Evolutionary conservation across 108 stramenopile genomes (phyloP), one percentile per base, ranked within the genome.

Genomic region (Skeletonema marinoi): DNA sequence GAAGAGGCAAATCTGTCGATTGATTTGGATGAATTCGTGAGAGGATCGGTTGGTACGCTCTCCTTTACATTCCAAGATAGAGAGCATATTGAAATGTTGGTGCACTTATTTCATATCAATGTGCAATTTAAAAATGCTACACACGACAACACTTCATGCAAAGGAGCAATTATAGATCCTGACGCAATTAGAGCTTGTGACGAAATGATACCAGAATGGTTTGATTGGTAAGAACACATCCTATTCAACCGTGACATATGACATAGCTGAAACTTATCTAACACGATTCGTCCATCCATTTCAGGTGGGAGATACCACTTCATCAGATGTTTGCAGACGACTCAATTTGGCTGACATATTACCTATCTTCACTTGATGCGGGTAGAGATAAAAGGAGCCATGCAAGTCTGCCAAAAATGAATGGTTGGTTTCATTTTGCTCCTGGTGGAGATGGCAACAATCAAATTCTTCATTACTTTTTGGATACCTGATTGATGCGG

Each of bases 381-480:
- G 8, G 16, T 10, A 46, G 19, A 68, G 38, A 6, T 9, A 14
- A 14, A 32, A 48, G 48, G 8, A 29, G 4, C 17, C 3, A 9
- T 13, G 46, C 17, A 19, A n/a, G 14, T 16, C 42, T 19, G 5
- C 25, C 30, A 3, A 66, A 31, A 65, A 66, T 72, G 16, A 48
- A 72, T 66, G 71, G 65, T 25, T 72, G 71, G 63, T 72, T 72
- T 48, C 65, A 72, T 48, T 72, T 72, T 72, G 19, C 19, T 46
- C 71, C 71, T 32, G 71, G 71, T n/a, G 71, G 71, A 25, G 44
- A 36, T 16, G 65, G 65, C 11, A 72, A 12, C 17, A 72, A 72
- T 32, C 12, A 25, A 41, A 72, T 72, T 48, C 21, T 66, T 36
- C 71, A 72, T 66, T 31, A 72, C 17, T 68, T 64, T 64, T 64